Conservation (phyloP, 768 basidiomycete genomes). For the Suillus subluteus region DNA sequence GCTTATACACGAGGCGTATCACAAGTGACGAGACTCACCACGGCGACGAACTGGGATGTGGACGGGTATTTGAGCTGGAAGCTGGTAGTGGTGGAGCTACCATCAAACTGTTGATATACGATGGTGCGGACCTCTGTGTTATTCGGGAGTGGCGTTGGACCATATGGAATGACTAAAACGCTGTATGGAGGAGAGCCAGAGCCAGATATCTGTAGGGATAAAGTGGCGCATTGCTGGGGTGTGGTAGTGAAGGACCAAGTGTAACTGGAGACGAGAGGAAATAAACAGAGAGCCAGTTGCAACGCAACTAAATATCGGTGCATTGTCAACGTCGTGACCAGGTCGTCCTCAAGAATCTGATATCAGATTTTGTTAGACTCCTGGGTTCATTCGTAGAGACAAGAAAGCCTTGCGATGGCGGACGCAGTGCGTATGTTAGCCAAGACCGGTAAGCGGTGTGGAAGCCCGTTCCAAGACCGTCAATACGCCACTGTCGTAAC, state of each 20-base stretch:
- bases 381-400: constrained; percentile 16
- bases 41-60: constrained; percentile 74
- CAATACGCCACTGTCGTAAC: constrained; percentile 5
- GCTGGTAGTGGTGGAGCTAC: constrained; percentile 39
- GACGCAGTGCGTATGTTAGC: background rate
- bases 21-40: constrained; percentile 52
- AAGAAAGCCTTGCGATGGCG: constrained; percentile 2
- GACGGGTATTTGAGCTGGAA: constrained; percentile 68
- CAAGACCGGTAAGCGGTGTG: background rate
- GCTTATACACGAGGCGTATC: background rate
- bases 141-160: constrained; percentile 61
- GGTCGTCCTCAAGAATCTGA: constrained; percentile 10
- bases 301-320: constrained; percentile 3
- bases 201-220: constrained; percentile 62
- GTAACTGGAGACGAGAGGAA: constrained; percentile 39
- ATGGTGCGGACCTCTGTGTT: constrained; percentile 68
- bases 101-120: constrained; percentile 55
- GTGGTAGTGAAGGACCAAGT: constrained; percentile 46
- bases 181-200: constrained; percentile 69
- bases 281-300: constrained; percentile 15
- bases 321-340: constrained; percentile 14
- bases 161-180: constrained; percentile 68
- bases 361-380: background rate
- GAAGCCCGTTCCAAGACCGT: constrained; percentile 9
- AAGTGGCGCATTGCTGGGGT: constrained; percentile 69